phyloP scores from a whole-genome alignment of 176 grass and related monocot genomes.

The Ampelocalamus luodianensis region DNA sequence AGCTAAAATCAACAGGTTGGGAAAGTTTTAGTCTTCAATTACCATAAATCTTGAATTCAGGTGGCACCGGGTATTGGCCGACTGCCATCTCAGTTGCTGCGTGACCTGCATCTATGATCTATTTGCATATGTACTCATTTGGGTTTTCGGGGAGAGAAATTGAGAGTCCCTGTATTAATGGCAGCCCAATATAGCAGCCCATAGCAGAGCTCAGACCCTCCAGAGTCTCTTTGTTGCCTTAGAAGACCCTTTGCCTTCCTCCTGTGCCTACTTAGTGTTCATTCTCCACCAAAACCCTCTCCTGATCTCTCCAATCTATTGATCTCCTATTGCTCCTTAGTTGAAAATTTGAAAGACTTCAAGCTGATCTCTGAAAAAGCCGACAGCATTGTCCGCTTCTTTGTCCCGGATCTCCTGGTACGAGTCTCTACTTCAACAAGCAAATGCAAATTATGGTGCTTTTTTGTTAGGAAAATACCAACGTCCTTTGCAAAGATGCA shows the following conservation, averaged over 20 bases:
- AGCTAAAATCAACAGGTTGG: background rate
- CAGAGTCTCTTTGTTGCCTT: background rate
- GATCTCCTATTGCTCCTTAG: background rate
- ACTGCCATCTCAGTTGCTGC: conserved; percentile 8
- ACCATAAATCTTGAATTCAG: background rate
- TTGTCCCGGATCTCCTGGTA: background rate
- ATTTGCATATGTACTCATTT: background rate
- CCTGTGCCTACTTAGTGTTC: background rate
- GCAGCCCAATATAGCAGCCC: background rate
- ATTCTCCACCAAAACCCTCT: background rate
- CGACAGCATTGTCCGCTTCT: background rate
- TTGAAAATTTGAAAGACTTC: conserved; percentile 16
- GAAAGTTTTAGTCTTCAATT: background rate
- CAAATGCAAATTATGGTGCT: background rate
- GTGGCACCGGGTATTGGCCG: background rate
- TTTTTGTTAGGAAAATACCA: background rate
- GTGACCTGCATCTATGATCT: background rate
- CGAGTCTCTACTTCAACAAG: background rate
- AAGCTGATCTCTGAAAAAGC: background rate
- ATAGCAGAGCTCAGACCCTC: background rate
- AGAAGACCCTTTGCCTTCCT: background rate
- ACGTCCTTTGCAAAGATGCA: background rate
- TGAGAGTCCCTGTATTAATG: background rate
- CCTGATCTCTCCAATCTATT: background rate
- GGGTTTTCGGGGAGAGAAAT: background rate